A percentile compares a stretch with the other conserved stretches of the same genome.
phyloP scores from a whole-genome alignment of 2,329 filamentous ascomycete genomes.

The Fusarium odoratissimum region DNA sequence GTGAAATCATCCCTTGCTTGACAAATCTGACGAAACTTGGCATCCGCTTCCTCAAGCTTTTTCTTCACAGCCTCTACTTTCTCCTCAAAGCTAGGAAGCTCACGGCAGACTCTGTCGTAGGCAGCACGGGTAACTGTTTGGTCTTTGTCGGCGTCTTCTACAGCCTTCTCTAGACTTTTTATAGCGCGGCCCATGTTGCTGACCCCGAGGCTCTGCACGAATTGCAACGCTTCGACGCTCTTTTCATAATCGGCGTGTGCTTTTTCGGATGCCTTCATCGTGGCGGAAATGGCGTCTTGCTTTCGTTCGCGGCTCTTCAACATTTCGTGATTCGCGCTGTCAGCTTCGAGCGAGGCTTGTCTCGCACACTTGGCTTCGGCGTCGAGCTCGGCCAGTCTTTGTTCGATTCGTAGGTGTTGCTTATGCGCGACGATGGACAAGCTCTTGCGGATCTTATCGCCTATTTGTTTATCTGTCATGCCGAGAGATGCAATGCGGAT shows the following conservation, averaged over 20 bases:
- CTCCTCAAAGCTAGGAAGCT: background rate
- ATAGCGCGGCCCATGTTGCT: too few species aligned
- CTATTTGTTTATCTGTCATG: background rate
- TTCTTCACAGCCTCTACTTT: background rate
- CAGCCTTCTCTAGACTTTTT: too few species aligned
- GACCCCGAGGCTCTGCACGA: too few species aligned
- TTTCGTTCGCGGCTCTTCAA: background rate
- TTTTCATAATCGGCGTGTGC: too few species aligned
- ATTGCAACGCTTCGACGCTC: too few species aligned
- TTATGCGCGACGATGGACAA: background rate
- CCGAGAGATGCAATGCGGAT: background rate
- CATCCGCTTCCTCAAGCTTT: background rate
- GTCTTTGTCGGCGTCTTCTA: background rate
- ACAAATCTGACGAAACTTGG: background rate
- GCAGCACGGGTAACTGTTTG: too few species aligned
- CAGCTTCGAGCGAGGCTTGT: background rate
- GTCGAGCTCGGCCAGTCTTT: background rate
- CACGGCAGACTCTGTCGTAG: rapidly evolving
- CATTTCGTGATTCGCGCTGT: background rate
- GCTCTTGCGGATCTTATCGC: background rate
- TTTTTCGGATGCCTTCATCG: too few species aligned
- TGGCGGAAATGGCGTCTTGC: background rate
- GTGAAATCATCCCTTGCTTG: background rate
- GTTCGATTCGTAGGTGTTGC: background rate
- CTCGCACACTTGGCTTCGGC: background rate